phyloP scores from a whole-genome alignment of 2,329 filamentous ascomycete genomes.

The Helminthosporium solani region DNA sequence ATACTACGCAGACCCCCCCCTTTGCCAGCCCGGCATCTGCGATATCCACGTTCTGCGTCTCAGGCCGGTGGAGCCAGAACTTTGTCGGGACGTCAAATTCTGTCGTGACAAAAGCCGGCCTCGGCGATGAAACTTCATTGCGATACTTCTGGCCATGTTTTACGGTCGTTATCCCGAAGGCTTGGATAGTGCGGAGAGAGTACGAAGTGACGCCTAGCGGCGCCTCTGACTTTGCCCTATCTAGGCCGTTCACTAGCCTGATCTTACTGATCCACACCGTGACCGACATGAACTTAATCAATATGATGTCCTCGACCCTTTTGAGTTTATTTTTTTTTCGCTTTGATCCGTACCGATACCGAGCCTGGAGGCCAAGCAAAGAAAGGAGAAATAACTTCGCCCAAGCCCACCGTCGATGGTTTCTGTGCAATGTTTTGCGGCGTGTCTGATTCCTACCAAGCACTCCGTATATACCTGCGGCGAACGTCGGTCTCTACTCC shows the following conservation, averaged over 20 bases:
- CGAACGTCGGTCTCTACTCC: not conserved
- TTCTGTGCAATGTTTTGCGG: too few species aligned
- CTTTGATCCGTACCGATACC: too few species aligned
- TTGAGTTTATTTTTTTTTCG: too few species aligned
- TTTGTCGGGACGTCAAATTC: conserved; percentile 6
- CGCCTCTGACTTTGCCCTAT: not conserved
- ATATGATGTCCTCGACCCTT: too few species aligned
- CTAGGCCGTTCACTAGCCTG: too few species aligned
- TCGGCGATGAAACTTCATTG: conserved; percentile 2
- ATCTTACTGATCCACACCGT: too few species aligned
- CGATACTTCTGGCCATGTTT: not conserved
- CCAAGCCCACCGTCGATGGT: too few species aligned
- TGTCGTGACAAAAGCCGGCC: conserved; percentile 4
- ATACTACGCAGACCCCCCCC: conserved; percentile 6
- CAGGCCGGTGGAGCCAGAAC: conserved; percentile 3
- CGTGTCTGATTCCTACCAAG: too few species aligned
- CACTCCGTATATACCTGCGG: conserved; percentile 4
- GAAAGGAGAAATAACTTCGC: too few species aligned
- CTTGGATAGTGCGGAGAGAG: conserved; percentile 32
- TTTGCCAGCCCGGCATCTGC: conserved; percentile 7
- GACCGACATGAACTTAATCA: too few species aligned
- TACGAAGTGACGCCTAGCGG: not conserved
- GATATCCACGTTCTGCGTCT: conserved; percentile 2
- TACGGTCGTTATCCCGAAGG: conserved; percentile 20
- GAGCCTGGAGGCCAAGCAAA: too few species aligned